Base-by-base conservation (phyloP, 1,284 basidiomycete species). In the Chalciporus piperatoides region DNA sequence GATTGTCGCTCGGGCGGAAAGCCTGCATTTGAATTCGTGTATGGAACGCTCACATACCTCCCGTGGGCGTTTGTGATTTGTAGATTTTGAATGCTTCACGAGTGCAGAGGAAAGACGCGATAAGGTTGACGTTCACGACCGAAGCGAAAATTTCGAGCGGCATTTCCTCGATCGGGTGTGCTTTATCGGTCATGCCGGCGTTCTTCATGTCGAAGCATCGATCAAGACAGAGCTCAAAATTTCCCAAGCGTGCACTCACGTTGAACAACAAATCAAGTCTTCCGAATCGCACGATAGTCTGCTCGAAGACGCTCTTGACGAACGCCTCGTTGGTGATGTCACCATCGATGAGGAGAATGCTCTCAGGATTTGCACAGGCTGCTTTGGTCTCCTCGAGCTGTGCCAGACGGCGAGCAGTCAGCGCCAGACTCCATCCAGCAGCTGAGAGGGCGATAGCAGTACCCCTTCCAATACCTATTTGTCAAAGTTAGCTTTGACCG, bases 201-300 rank as follows among this genome's bases (percentile, higher is more conserved):
- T 86, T 86, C 83, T 86, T 55, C 17, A 47, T 28, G 15, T 28
- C 25, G 15, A 17, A 30, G 44, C 5, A 14, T 24, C 9, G 41
- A 23, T 23, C 48, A 17, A 50, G 54, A 25, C 15, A 17, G 32
- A 6, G 24, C 4, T 14, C 6, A 7, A n/a, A 21, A 35, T 28
- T 15, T 28, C 24, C 9, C 11, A 6, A 12, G 41, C 15, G 17
- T 44, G 1, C 27, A 57, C 78, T 65, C 59, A 84, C 89, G 63
- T 92, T 92, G 72, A 92, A 92, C 14, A 88, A 59, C n/a, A 91
- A 59, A 62, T 92, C 89, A 19, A 92, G 61, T 2, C 84, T 59
- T 79, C 86, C 86, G 60, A 85, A 90, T 49, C 73, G 72, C 21
- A 73, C 65, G 40, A 80, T 64, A 1, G 82, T 74, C 30, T 71